phyloP scores from a whole-genome alignment of 129 eudicot genomes.

The Chrysanthemum seticuspe region DNA sequence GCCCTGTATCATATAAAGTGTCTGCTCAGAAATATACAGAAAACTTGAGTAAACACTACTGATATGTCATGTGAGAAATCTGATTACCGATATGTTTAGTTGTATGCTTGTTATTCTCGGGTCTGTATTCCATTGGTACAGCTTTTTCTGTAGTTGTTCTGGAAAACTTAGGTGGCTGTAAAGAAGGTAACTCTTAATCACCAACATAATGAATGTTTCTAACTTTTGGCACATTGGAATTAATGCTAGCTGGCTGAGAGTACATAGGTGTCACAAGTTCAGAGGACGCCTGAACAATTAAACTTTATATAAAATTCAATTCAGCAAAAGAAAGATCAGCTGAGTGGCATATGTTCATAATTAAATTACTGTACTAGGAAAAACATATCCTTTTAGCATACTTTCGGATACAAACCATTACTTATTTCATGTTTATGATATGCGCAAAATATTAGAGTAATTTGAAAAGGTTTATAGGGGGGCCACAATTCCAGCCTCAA shows the following conservation, averaged over 20 bases:
- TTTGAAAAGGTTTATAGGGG: too few species aligned
- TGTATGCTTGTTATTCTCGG: conserved; percentile 10
- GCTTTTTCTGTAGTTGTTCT: conserved; percentile 16
- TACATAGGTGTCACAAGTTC: conserved; percentile 32
- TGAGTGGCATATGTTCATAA: background rate
- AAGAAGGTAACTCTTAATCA: conserved; percentile 15
- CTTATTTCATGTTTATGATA: too few species aligned
- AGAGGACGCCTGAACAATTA: conserved; percentile 10
- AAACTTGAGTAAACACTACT: background rate
- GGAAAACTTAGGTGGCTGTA: conserved; percentile 33
- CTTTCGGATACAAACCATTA: too few species aligned
- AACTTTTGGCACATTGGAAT: conserved; percentile 27
- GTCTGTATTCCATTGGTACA: conserved; percentile 14
- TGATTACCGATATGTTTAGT: conserved; percentile 24
- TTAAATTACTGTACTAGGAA: background rate
- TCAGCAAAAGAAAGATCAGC: background rate
- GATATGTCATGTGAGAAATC: conserved; percentile 5
- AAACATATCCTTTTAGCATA: too few species aligned
- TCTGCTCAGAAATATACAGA: background rate
- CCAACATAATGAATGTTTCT: conserved; percentile 23
- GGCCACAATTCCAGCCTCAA: too few species aligned
- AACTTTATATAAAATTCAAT: background rate
- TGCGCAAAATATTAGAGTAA: too few species aligned
- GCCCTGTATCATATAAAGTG: conserved; percentile 20
- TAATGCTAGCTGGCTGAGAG: conserved; percentile 31